Percentiles rank a stretch among this genome's conserved stretches.
phyloP scores from a whole-genome alignment of 495 filamentous ascomycete species.

The Penicillium samsonianum region DNA sequence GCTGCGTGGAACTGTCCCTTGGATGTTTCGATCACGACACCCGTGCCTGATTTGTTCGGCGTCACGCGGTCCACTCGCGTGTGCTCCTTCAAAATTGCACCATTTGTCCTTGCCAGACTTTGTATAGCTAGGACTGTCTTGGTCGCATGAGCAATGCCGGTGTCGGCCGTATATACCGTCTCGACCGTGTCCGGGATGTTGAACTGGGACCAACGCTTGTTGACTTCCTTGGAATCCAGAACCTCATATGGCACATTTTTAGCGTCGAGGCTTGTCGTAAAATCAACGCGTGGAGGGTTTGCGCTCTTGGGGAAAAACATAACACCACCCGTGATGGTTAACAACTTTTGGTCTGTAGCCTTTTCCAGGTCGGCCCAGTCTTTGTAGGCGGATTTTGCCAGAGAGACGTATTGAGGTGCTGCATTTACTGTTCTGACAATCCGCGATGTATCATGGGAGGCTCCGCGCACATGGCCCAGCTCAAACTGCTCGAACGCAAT shows the following conservation, averaged over 20 bases:
- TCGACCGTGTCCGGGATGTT: constrained; percentile 26
- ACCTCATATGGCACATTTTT: constrained; percentile 29
- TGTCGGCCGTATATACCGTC: constrained; percentile 30
- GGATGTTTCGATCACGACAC: constrained; percentile 27
- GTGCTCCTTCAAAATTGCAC: constrained; percentile 28
- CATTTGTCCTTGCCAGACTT: constrained; percentile 22
- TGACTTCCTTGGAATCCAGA: constrained; percentile 27
- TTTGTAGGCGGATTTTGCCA: constrained; percentile 21
- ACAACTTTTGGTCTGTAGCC: constrained; percentile 16
- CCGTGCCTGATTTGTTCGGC: constrained; percentile 17
- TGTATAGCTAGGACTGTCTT: constrained; percentile 29
- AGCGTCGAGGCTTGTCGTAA: constrained; percentile 18
- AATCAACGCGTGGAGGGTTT: constrained; percentile 12
- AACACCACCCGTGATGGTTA: constrained; percentile 23
- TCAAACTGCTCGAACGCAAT: constrained; percentile 22
- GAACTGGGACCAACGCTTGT: constrained; percentile 33
- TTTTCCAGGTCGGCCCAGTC: constrained; percentile 23
- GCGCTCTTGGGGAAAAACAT: constrained; percentile 28
- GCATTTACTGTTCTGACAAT: constrained; percentile 21
- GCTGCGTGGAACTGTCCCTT: constrained; percentile 25
- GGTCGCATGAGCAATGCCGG: constrained; percentile 30
- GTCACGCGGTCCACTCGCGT: constrained; percentile 27
- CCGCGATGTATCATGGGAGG: constrained; percentile 23
- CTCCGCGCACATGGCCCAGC: constrained; percentile 20
- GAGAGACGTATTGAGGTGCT: constrained; percentile 16